Conservation (phyloP, 176 grass and related monocot genomes). For the Rhynchospora breviuscula region DNA sequence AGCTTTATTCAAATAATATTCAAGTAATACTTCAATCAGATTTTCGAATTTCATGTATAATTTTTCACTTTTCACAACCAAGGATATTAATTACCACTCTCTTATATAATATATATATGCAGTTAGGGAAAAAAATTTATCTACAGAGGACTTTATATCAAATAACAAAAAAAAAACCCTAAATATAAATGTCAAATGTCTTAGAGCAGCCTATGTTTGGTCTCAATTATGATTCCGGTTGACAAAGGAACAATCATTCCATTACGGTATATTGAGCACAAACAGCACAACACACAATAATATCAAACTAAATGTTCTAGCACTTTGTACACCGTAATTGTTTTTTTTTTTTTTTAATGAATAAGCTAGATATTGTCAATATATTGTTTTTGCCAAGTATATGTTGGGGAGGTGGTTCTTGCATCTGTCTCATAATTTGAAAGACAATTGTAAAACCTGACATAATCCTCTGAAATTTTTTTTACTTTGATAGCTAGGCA, state of each 20-base stretch:
- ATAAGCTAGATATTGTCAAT: background rate
- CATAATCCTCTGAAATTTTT: constrained; percentile 2
- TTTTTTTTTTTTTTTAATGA: background rate
- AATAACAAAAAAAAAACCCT: background rate
- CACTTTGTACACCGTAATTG: background rate
- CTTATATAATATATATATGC: background rate
- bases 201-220: background rate
- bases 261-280: background rate
- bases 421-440: background rate
- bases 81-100: background rate
- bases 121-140: too few species aligned
- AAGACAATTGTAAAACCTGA: background rate
- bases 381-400: background rate
- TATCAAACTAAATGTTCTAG: background rate
- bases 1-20: too few species aligned
- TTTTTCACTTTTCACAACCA: background rate
- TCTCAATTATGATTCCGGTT: background rate
- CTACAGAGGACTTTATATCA: background rate
- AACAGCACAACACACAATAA: background rate
- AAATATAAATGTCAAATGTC: background rate
- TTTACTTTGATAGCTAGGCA: background rate
- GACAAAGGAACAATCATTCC: background rate
- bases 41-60: background rate
- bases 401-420: background rate
- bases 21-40: too few species aligned